Percentiles rank a stretch among this genome's conserved stretches.
Conservation (phyloP, 495 filamentous ascomycete species). For the Hypomontagnella monticulosa region DNA sequence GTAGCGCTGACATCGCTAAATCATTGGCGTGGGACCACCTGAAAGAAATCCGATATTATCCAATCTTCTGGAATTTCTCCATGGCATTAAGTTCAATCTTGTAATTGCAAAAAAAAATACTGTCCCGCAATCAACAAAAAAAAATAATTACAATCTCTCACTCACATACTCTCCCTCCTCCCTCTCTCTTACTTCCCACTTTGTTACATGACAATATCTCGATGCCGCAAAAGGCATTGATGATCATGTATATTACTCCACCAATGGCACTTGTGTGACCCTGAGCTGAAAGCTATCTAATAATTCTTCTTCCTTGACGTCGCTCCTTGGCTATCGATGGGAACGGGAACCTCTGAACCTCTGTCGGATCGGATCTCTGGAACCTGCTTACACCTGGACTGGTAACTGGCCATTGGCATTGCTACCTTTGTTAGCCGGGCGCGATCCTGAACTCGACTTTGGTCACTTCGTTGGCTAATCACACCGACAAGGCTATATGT, state of each 20-base stretch:
- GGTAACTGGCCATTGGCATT: constrained; percentile 23
- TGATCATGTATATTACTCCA: constrained; percentile 41
- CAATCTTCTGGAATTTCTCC: constrained; percentile 35
- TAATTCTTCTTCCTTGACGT: constrained; percentile 11
- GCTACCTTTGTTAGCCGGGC: neutral
- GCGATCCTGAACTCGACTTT: constrained; percentile 13
- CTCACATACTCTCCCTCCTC: neutral
- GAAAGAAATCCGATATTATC: constrained; percentile 34
- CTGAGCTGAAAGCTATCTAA: neutral
- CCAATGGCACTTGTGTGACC: constrained; percentile 42
- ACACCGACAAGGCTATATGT: neutral
- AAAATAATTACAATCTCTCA: neutral
- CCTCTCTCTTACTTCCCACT: neutral
- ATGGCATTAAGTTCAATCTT: neutral
- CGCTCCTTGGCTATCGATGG: constrained; percentile 21
- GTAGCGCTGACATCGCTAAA: constrained; percentile 37
- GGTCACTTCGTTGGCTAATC: neutral
- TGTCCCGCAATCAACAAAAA: constrained; percentile 2
- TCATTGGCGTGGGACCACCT: constrained; percentile 33
- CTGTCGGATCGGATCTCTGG: constrained; percentile 28
- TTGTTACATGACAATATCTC: constrained; percentile 33
- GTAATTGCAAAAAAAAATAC: neutral
- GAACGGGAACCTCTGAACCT: constrained; percentile 11
- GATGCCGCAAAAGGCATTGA: constrained; percentile 40
- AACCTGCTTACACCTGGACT: constrained; percentile 36